Percentiles rank a stretch among this genome's conserved stretches.
Conservation (phyloP, 352 stramenopile genomes). For the Phytopythium ostracodes region DNA sequence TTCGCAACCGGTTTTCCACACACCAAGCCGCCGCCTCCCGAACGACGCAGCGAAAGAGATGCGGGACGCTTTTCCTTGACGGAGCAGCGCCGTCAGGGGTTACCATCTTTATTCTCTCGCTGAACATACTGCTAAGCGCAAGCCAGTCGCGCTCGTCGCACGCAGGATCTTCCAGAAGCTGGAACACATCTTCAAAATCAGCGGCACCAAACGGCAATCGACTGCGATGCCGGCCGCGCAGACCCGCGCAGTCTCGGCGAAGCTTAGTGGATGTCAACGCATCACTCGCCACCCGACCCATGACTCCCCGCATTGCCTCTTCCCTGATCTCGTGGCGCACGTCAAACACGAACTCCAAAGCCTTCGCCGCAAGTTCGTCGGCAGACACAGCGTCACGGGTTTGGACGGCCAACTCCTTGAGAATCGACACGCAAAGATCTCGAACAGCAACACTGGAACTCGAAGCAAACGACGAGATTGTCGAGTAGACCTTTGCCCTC, state of each 20-base stretch:
- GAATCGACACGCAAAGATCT: constrained; percentile 17
- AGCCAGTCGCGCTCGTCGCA: constrained; percentile 32
- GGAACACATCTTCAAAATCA: constrained; percentile 48
- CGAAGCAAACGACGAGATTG: background rate
- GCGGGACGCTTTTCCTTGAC: constrained; percentile 13
- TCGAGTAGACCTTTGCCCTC: background rate
- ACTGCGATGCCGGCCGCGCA: background rate
- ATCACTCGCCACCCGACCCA: constrained; percentile 8
- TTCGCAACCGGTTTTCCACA: constrained; percentile 66
- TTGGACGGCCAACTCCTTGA: constrained; percentile 7
- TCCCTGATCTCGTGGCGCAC: background rate
- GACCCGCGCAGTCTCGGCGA: background rate
- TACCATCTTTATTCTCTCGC: constrained; percentile 11
- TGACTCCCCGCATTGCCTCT: background rate
- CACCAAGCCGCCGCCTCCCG: constrained; percentile 63
- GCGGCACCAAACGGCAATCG: constrained; percentile 19
- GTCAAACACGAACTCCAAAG: background rate
- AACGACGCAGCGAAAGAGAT: constrained; percentile 26
- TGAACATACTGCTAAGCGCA: constrained; percentile 15
- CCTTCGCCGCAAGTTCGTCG: background rate
- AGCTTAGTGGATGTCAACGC: background rate
- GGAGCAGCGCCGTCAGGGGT: background rate
- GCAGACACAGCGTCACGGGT: background rate
- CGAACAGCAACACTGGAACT: constrained; percentile 7
- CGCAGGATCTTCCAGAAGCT: constrained; percentile 24